phyloP scores from a whole-genome alignment of 1,284 basidiomycete genomes.

The Boletus sp. region DNA sequence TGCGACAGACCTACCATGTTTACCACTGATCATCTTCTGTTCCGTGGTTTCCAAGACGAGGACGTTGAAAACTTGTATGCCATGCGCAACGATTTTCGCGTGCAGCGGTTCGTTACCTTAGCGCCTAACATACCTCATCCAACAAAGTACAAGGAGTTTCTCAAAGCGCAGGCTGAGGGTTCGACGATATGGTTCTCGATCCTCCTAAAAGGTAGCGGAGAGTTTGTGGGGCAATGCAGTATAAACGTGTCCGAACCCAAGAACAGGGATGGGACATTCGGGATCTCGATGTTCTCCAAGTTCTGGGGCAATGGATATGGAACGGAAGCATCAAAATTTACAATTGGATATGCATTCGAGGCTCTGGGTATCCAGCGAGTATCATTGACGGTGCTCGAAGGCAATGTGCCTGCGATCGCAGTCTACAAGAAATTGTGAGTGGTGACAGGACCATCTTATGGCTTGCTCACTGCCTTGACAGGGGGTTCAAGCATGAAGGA shows the following conservation, averaged over 20 bases:
- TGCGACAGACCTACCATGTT: slow-evolving; percentile 10
- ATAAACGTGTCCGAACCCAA: slow-evolving; percentile 27
- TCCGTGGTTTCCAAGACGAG: slow-evolving; percentile 10
- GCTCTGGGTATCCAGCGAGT: slow-evolving; percentile 28
- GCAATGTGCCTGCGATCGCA: slow-evolving; percentile 20
- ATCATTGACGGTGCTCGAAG: slow-evolving; percentile 20
- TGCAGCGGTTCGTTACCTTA: slow-evolving; percentile 28
- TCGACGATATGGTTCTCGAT: slow-evolving; percentile 31
- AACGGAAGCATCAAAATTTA: slow-evolving; percentile 22
- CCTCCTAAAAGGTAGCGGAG: slow-evolving; percentile 18
- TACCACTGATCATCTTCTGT: slow-evolving; percentile 18
- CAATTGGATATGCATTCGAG: slow-evolving; percentile 25
- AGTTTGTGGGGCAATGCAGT: slow-evolving; percentile 33
- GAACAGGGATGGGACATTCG: slow-evolving; percentile 25
- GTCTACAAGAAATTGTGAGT: slow-evolving; percentile 30
- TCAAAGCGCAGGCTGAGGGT: slow-evolving; percentile 26
- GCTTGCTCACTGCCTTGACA: slow-evolving; percentile 1
- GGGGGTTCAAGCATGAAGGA: slow-evolving; percentile 21
- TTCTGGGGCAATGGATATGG: slow-evolving; percentile 29
- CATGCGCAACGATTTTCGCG: slow-evolving; percentile 32
- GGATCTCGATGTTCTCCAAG: slow-evolving; percentile 17
- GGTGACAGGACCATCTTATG: neutral
- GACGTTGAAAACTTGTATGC: slow-evolving; percentile 19
- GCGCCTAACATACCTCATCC: slow-evolving; percentile 29
- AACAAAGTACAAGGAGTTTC: slow-evolving; percentile 23